Evolutionary conservation across 2,329 filamentous ascomycete genomes (phyloP), one percentile per base, ranked within the genome.

Genomic region (Pseudofabraea citricarpa): DNA sequence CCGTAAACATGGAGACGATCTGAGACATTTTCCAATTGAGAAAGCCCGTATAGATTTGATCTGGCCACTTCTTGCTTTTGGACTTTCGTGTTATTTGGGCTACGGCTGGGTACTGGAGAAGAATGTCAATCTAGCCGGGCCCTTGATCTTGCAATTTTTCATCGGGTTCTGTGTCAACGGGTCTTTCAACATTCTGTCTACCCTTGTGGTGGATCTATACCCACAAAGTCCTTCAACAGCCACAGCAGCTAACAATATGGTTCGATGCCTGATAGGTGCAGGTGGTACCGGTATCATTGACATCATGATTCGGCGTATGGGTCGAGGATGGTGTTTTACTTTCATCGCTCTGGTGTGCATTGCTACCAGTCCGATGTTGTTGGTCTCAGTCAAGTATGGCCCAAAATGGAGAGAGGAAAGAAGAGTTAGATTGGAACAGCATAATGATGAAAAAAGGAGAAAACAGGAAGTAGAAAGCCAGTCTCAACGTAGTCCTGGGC

Each of bases 221-320:
- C 79, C 79, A 0, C 64, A 74, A 19, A 72, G 74, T 1, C 79
- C 79, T 0, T 78, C 79, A 0, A 83, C 79, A 0, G 77, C 77
- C 0, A 79, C 79, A 2, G 80, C 81, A 0, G 76, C 80, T 0
- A 81, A 81, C 49, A 85, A 85, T 48, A 62, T 86, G 3, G 71
- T 77, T 4, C 65, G 81, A n/a, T 85, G 81, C 56, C 60, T 79
- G 15, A 62, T 79, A 32, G 80, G 78, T 19, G 82, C 81, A 0
- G 72, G 66, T 1, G 74, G 73, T 3, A 80, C 78, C 18, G 77
- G 76, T 0, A 67, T 80, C 7, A 76, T 85, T 29, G 71, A 80
- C 40, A 64, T 70, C 40, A 77, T 85, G 69, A 71, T 84, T 21
- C 49, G 63, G 6, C 64, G 61, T 0, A 72, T 83, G 64, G 81